These are phyloP conservation scores for Apiospora malaysiana DNA, from an alignment of 2,329 filamentous ascomycete species.

Conservation along the genomic window DNA sequence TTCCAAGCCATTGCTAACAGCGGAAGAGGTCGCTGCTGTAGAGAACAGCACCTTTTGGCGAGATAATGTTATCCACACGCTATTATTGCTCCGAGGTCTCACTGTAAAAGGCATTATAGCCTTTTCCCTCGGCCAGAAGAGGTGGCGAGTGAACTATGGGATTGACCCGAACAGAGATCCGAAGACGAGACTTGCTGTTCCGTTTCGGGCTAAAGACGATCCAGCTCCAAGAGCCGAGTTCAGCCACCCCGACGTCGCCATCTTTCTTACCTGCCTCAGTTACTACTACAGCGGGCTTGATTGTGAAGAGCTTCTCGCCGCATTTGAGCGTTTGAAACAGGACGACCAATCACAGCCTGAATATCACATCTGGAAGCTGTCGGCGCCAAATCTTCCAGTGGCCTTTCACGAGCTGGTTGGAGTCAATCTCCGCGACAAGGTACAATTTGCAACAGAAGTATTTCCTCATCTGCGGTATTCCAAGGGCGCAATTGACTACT, in stretches of 20 bases:
- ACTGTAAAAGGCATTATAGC: constrained; percentile 20
- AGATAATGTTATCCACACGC: constrained; percentile 54
- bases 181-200: constrained; percentile 58
- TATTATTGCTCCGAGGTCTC: constrained; percentile 26
- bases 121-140: constrained; percentile 8
- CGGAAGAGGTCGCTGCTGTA: constrained; percentile 46
- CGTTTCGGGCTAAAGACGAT: constrained; percentile 64
- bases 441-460: constrained; percentile 52
- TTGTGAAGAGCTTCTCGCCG: constrained; percentile 53
- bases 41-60: constrained; percentile 57
- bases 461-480: constrained; percentile 60
- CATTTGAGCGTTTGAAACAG: constrained; percentile 53
- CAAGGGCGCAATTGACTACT: constrained; percentile 68
- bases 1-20: constrained; percentile 47
- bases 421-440: constrained; percentile 64
- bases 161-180: constrained; percentile 45
- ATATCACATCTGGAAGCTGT: constrained; percentile 56
- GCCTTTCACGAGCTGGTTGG: constrained; percentile 50
- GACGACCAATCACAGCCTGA: constrained; percentile 58
- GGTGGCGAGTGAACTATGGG: constrained; percentile 15
- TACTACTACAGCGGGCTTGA: constrained; percentile 63
- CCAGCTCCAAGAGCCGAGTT: constrained; percentile 64
- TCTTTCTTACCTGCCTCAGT: constrained; percentile 59
- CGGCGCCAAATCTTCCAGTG: constrained; percentile 39
- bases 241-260: constrained; percentile 64